These are phyloP conservation scores for Fusarium phyllophilum DNA, from an alignment of 2,329 filamentous ascomycete species.

Conservation along the genomic window DNA sequence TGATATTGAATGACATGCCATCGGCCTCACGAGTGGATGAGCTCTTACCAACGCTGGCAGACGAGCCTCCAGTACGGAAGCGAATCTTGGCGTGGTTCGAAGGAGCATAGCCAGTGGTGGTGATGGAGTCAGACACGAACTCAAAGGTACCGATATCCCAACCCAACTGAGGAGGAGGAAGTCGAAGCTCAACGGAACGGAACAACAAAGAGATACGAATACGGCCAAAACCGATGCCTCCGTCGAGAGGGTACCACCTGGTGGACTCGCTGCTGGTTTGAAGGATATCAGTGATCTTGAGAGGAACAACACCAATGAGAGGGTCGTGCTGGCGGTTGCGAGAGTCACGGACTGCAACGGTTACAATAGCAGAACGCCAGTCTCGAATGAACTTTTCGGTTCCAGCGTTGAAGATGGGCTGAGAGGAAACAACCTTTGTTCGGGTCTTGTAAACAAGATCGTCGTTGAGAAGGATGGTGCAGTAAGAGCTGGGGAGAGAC, in stretches of 20 bases:
- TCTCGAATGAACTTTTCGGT: constrained; percentile 94
- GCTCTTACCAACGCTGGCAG: constrained; percentile 73
- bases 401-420: constrained; percentile 96
- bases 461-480: constrained; percentile 90
- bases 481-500: constrained; percentile 89
- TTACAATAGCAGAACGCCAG: constrained; percentile 89
- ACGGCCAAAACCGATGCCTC: constrained; percentile 91
- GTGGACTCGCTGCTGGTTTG: constrained; percentile 87
- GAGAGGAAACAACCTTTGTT: constrained; percentile 90
- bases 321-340: constrained; percentile 94
- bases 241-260: constrained; percentile 95
- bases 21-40: constrained; percentile 71
- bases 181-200: constrained; percentile 84
- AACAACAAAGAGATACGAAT: constrained; percentile 90
- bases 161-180: constrained; percentile 86
- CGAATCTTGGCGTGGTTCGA: constrained; percentile 78
- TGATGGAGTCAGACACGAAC: constrained; percentile 78
- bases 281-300: constrained; percentile 89
- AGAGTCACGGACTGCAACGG: constrained; percentile 87
- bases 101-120: constrained; percentile 69
- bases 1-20: constrained; percentile 60
- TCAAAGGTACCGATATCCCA: constrained; percentile 98
- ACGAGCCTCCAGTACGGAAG: constrained; percentile 85
- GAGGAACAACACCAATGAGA: constrained; percentile 88
- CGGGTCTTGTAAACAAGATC: constrained; percentile 93